Conservation (phyloP, 805 yeast species). For the Sporopachydermia lactativora region DNA sequence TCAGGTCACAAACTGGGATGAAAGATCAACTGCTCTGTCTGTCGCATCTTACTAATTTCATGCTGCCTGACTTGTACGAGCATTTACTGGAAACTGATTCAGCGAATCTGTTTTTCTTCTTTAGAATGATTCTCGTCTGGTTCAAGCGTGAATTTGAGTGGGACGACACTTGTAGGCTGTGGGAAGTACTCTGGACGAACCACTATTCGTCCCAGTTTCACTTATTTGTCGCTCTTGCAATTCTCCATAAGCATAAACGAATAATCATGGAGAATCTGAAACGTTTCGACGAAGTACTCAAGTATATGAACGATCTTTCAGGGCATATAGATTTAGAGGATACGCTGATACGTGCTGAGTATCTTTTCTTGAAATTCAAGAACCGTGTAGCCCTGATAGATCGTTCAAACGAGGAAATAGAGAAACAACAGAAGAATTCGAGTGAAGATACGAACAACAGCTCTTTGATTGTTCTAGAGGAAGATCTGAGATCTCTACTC, state of each 20-base stretch:
- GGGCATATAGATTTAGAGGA: conserved; percentile 65
- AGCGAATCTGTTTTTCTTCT: conserved; percentile 81
- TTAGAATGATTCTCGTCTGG: conserved; percentile 92
- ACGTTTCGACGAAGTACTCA: conserved; percentile 82
- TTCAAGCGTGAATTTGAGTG: conserved; percentile 82
- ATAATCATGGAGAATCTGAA: conserved; percentile 59
- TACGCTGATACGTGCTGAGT: conserved; percentile 69
- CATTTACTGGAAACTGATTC: conserved; percentile 85
- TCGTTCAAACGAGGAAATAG: conserved; percentile 4
- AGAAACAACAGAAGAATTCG: not conserved
- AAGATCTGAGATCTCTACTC: conserved; percentile 6
- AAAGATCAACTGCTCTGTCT: conserved; percentile 73
- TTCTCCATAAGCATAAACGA: conserved; percentile 76
- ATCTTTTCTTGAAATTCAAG: conserved; percentile 65
- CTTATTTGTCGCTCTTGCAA: conserved; percentile 73
- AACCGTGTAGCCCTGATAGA: conserved; percentile 74
- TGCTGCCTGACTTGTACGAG: conserved; percentile 72
- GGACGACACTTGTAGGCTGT: conserved; percentile 60
- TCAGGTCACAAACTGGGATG: conserved; percentile 89
- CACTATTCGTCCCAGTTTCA: conserved; percentile 78
- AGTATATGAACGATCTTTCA: conserved; percentile 82
- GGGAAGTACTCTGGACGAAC: conserved; percentile 93
- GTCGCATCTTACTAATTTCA: conserved; percentile 75
- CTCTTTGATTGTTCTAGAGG: conserved; percentile 6
- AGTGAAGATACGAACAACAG: not conserved